Percentiles rank a stretch among this genome's conserved stretches.
Conservation (phyloP, 148 eudicot genomes). For the Chenopodium quinoa region DNA sequence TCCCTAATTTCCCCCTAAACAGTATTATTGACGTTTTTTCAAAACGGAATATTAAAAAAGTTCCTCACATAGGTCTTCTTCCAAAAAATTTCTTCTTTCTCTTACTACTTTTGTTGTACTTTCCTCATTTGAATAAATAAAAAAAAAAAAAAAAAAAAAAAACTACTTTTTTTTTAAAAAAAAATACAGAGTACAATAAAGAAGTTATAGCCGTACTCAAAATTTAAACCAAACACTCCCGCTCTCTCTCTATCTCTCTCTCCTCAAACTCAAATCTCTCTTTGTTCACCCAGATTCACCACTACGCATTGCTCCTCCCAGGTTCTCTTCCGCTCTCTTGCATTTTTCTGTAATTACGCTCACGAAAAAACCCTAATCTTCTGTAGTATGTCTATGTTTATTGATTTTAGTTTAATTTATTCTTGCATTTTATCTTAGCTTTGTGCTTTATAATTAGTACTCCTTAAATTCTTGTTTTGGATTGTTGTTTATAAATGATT, state of each 20-base stretch:
- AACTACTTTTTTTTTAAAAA: too few relatives aligned
- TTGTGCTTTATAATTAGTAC: not conserved
- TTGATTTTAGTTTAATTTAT: too few relatives aligned
- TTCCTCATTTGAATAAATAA: too few relatives aligned
- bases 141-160: too few relatives aligned
- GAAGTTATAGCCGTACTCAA: constrained; percentile 5
- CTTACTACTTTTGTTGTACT: too few relatives aligned
- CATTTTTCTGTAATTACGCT: not conserved
- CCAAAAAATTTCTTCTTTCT: too few relatives aligned
- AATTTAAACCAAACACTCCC: constrained; percentile 23
- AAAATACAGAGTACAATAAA: too few relatives aligned
- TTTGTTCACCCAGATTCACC: not conserved
- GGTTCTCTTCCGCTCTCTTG: not conserved
- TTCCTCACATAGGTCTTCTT: too few relatives aligned
- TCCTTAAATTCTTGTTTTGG: not conserved
- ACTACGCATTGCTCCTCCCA: not conserved
- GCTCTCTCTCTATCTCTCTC: not conserved
- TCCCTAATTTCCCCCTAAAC: too few relatives aligned
- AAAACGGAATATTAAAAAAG: too few relatives aligned
- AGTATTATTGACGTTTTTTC: too few relatives aligned
- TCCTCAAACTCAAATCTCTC: constrained; percentile 1
- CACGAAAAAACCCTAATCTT: not conserved
- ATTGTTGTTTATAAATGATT: not conserved
- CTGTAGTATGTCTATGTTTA: not conserved
- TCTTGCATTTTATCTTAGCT: not conserved